These are phyloP conservation scores for Aureobasidium pullulans DNA, from an alignment of 2,329 filamentous ascomycete genomes.

Conservation along the genomic window DNA sequence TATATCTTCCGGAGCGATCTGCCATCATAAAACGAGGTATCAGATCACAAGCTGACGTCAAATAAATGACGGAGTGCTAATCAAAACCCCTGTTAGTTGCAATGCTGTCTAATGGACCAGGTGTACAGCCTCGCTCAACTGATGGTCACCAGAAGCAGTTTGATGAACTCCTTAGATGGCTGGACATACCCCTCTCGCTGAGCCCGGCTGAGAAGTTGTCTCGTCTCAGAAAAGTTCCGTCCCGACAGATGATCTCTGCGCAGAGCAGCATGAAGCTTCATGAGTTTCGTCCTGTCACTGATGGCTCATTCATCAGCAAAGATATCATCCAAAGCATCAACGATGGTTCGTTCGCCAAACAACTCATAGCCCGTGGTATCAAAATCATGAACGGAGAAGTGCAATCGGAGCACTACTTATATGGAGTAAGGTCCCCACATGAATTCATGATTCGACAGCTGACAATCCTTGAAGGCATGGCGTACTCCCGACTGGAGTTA, in stretches of 20 bases:
- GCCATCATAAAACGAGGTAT: conserved; percentile 44
- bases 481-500: conserved; percentile 37
- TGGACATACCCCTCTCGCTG: conserved; percentile 37
- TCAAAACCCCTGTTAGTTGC: not conserved
- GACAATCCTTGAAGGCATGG: conserved; percentile 28
- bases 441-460: not conserved
- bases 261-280: conserved; percentile 38
- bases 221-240: conserved; percentile 35
- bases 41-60: not conserved
- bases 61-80: not conserved
- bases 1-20: conserved; percentile 38
- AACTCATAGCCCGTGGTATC: conserved; percentile 38
- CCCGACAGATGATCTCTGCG: conserved; percentile 36
- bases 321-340: conserved; percentile 41
- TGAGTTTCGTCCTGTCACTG: conserved; percentile 49
- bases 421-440: conserved; percentile 27
- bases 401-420: conserved; percentile 46
- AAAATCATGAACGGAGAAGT: conserved; percentile 50
- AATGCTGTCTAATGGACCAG: conserved; percentile 50
- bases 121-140: conserved; percentile 45
- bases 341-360: conserved; percentile 40
- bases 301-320: conserved; percentile 40
- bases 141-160: conserved; percentile 45
- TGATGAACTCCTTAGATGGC: conserved; percentile 39
- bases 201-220: conserved; percentile 38